phyloP scores from a whole-genome alignment of 441 rosid species.

The Bocquillonia castaneifolia region DNA sequence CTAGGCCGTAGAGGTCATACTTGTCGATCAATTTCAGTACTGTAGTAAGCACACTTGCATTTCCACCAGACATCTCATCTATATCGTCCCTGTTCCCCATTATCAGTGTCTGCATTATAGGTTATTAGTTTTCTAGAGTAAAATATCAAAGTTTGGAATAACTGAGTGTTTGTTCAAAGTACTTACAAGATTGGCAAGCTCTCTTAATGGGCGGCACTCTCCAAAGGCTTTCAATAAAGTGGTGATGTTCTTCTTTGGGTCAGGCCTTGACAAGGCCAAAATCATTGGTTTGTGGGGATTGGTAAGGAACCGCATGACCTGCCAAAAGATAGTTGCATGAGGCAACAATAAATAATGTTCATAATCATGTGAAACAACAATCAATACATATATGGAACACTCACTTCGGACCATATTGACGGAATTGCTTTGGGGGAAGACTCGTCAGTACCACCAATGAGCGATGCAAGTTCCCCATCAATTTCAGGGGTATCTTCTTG shows the following conservation, averaged over 20 bases:
- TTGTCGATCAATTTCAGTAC: constrained; percentile 83
- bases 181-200: constrained; percentile 92
- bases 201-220: constrained; percentile 83
- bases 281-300: constrained; percentile 97
- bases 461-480: constrained; percentile 67
- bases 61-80: constrained; percentile 79
- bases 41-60: constrained; percentile 76
- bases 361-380: constrained; percentile 11
- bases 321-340: constrained; percentile 19
- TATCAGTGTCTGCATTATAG: constrained; percentile 60
- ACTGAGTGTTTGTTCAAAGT: neutral
- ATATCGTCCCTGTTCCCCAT: constrained; percentile 96
- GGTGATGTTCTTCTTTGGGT: constrained; percentile 92
- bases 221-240: constrained; percentile 93
- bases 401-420: constrained; percentile 85
- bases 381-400: constrained; percentile 22
- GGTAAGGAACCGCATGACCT: constrained; percentile 89
- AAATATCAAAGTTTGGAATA: neutral
- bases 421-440: constrained; percentile 88
- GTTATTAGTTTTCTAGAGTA: constrained; percentile 11
- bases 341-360: constrained; percentile 5
- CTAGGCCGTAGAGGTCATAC: constrained; percentile 88
- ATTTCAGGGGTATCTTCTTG: constrained; percentile 82
- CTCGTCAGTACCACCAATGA: constrained; percentile 58
- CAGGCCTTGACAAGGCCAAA: constrained; percentile 93